phyloP scores from a whole-genome alignment of 83 land plant genomes.

The Isoetes engelmannii region DNA sequence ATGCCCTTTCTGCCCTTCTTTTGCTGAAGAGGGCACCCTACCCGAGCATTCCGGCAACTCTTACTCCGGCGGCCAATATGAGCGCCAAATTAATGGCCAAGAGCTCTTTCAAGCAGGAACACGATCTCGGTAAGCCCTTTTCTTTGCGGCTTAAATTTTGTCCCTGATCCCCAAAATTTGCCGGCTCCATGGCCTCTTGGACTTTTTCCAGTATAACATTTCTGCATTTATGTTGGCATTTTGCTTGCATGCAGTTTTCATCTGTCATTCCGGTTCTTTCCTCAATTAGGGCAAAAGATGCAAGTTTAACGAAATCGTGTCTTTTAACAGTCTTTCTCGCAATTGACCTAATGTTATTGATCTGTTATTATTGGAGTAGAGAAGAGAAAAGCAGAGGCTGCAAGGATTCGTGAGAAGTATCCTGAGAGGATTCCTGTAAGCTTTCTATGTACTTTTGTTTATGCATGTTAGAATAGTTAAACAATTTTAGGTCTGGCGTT shows the following conservation, averaged over 20 bases:
- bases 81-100: not conserved
- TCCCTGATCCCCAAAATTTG: not conserved
- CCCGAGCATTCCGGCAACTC: no score
- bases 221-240: not conserved
- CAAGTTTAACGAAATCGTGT: not conserved
- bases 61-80: not conserved
- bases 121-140: slow-evolving; percentile 8
- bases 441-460: not conserved
- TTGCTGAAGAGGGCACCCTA: no score
- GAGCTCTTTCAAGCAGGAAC: slow-evolving; percentile 14
- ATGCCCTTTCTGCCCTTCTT: no score
- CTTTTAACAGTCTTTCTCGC: not conserved
- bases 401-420: slow-evolving; percentile 57
- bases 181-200: not conserved
- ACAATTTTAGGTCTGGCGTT: no score
- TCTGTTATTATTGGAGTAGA: slow-evolving; percentile 18
- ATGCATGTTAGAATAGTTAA: no score
- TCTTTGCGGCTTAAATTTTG: not conserved
- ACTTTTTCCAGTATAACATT: not conserved
- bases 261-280: not conserved
- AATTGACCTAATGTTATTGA: not conserved
- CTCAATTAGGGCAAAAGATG: not conserved
- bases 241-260: not conserved
- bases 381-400: slow-evolving; percentile 51
- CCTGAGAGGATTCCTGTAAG: slow-evolving; percentile 58